Evolutionary conservation across 257 asterid species (phyloP).

Genomic region (Apocynum venetum): DNA sequence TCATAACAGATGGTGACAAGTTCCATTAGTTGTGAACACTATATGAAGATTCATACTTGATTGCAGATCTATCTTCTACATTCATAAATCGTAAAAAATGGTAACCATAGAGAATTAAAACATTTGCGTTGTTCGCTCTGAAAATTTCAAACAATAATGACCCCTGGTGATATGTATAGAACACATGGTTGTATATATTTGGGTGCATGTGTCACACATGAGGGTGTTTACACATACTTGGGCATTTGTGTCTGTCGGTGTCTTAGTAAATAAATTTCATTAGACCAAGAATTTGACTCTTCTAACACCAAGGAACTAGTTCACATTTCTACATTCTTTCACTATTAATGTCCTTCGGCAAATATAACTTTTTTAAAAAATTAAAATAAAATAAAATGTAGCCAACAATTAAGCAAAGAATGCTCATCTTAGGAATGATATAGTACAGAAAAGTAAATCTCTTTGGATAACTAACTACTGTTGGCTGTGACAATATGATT

Average conservation of each 20-base stretch:
- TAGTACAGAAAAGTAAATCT: not conserved
- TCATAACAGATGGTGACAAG: not conserved
- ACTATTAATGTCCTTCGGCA: not conserved
- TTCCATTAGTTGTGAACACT: not conserved
- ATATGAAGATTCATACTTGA: no score
- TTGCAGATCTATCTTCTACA: no score
- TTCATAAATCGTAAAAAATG: no score
- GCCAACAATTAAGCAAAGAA: not conserved
- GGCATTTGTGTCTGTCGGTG: not conserved
- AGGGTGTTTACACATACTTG: no score
- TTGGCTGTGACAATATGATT: not conserved
- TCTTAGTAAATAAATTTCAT: not conserved
- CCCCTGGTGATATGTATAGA: no score
- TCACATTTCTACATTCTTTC: not conserved
- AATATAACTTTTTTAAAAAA: no score
- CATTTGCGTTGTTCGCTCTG: no score
- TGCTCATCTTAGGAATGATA: not conserved
- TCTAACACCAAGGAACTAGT: not conserved
- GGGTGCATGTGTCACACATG: not conserved
- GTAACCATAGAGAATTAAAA: no score
- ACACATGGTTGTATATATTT: no score
- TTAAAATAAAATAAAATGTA: not conserved
- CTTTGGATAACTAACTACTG: not conserved
- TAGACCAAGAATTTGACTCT: not conserved
- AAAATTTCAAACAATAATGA: no score